Percentiles rank a stretch among this genome's conserved stretches.
Evolutionary conservation across 306 rosid species (phyloP).

Genomic region (Castanospermum australe): DNA sequence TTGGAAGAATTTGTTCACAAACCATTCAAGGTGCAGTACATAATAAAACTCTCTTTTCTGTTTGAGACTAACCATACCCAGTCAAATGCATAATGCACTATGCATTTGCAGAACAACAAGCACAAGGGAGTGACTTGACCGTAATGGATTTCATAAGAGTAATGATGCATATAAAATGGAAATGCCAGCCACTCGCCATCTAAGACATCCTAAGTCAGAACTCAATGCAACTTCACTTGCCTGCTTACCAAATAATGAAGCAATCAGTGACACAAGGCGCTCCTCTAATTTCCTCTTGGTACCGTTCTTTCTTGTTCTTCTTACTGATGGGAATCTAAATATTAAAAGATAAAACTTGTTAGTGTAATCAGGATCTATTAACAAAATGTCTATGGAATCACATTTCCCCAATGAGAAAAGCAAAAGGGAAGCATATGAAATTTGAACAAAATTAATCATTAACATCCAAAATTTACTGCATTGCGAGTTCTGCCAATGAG

Average conservation of each 20-base stretch:
- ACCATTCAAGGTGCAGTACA: background rate
- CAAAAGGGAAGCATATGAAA: background rate
- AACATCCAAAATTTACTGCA: background rate
- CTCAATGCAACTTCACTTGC: constrained; percentile 48
- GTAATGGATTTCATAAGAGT: background rate
- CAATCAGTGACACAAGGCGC: constrained; percentile 75
- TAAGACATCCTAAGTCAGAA: constrained; percentile 21
- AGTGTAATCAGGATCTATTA: background rate
- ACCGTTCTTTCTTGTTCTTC: constrained; percentile 85
- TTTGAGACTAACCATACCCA: background rate
- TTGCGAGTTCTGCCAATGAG: background rate
- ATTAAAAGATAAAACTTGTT: constrained; percentile 23
- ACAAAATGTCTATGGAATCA: background rate
- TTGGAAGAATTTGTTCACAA: background rate
- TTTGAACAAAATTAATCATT: background rate
- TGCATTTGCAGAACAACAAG: background rate
- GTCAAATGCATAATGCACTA: background rate
- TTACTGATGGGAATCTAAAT: constrained; percentile 68
- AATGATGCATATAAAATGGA: background rate
- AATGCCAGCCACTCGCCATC: background rate
- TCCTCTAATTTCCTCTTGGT: constrained; percentile 93
- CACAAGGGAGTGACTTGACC: background rate
- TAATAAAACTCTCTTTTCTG: background rate
- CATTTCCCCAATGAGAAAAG: background rate
- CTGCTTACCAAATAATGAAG: constrained; percentile 97